Conservation (phyloP, 2,329 filamentous ascomycete genomes). For the Magnaporthales sp. region DNA sequence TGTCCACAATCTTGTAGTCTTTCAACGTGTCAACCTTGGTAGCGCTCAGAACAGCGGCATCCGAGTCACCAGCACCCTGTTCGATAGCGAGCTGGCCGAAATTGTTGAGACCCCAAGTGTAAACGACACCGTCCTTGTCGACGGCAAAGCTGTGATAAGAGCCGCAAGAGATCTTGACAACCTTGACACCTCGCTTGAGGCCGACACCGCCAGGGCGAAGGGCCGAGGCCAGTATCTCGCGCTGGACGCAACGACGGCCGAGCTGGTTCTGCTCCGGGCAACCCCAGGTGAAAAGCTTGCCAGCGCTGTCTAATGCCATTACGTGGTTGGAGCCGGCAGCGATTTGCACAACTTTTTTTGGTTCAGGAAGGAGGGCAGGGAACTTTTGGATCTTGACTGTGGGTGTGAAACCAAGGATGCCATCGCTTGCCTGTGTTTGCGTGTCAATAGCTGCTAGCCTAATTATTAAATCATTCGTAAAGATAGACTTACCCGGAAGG, state of each 20-base stretch:
- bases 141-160: constrained; percentile 80
- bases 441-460: constrained; percentile 7
- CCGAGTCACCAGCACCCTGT: constrained; percentile 55
- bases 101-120: constrained; percentile 80
- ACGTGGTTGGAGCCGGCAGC: constrained; percentile 64
- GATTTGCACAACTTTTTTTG: constrained; percentile 58
- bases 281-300: constrained; percentile 63
- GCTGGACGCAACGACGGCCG: constrained; percentile 52
- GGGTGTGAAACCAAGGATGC: constrained; percentile 30
- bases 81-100: constrained; percentile 67
- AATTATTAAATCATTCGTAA: background rate
- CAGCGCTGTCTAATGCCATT: constrained; percentile 56
- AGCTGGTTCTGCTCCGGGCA: constrained; percentile 60
- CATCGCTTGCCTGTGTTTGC: constrained; percentile 30
- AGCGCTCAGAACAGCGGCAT: constrained; percentile 65
- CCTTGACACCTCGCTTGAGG: constrained; percentile 43
- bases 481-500: constrained; percentile 48
- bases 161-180: constrained; percentile 57
- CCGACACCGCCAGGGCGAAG: constrained; percentile 23
- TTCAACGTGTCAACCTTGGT: constrained; percentile 57
- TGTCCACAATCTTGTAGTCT: constrained; percentile 53
- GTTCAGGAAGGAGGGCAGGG: constrained; percentile 47
- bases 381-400: constrained; percentile 30
- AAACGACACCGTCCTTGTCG: constrained; percentile 60
- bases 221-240: constrained; percentile 29